Evolutionary conservation across 2,329 filamentous ascomycete species (phyloP), one percentile per base, ranked within the genome.

Genomic region (Hysterium pulicare): DNA sequence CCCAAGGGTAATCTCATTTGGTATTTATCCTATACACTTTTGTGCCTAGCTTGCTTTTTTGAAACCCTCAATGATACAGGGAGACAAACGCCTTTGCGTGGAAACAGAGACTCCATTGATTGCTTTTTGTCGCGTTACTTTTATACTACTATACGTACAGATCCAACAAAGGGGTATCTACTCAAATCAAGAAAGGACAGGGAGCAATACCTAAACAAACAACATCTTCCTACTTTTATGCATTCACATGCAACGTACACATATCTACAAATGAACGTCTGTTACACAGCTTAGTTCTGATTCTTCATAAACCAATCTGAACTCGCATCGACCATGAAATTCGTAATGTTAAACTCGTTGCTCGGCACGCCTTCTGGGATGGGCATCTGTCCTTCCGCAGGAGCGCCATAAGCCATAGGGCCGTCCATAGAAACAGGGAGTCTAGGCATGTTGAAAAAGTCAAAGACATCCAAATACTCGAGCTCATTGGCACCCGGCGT

Each of bases 381-480:
- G 21, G 49, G 57, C 44, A 57, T 53, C 15, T 55, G 53, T 6
- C 58, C 57, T 31, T 59, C 58, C 7, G 41, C 49, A 22, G 42
- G 42, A 11, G 28, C 49, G 16, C 53, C 50, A 40, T 62, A 64
- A 6, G 50, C 57, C 37, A 58, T 54, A 4, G 53, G 41, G 2
- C 55, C 57, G 38, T 64, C 59, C 46, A 64, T 59, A 1, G 60
- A 62, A 1, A 70, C 66, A 0, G 78, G 78, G 19, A 95, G 71
- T 15, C 89, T 75, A 1, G 90, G 90, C 42, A 94, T 82, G 61
- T 95, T 95, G 74, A 95, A 96, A 61, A 94, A 95, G 55, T 93
- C 88, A 62, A 96, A 95, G 0, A 95, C 87, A 55, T 95, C 90
- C 2, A 95, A 73, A 61, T 94, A 95, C 62, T 95, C 90, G 3